A percentile compares a stretch with the other conserved stretches of the same genome.
These are phyloP conservation scores for Torrubiellomyces zombiae DNA, from an alignment of 2,329 filamentous ascomycete genomes.

Conservation along the genomic window DNA sequence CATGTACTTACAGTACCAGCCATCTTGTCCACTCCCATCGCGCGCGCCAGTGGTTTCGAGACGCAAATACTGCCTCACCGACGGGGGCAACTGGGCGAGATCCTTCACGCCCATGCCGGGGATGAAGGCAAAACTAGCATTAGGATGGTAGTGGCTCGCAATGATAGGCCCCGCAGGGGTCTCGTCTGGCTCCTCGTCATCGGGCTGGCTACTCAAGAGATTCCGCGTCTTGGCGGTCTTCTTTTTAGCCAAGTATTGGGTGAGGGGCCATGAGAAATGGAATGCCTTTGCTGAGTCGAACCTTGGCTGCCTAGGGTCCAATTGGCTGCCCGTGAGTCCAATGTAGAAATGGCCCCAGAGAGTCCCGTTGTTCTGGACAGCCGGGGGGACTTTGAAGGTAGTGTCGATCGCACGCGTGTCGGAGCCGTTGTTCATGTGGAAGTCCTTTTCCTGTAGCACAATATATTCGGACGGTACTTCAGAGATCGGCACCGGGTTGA, in stretches of 20 bases:
- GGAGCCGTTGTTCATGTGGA: constrained; percentile 61
- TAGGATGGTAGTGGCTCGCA: constrained; percentile 84
- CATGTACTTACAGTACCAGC: constrained; percentile 67
- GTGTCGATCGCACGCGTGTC: constrained; percentile 66
- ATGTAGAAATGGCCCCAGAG: constrained; percentile 92
- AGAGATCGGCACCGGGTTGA: constrained; percentile 50
- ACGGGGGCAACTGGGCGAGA: constrained; percentile 52
- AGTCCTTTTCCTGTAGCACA: constrained; percentile 65
- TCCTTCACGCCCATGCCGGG: constrained; percentile 59
- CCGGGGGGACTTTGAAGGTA: constrained; percentile 57
- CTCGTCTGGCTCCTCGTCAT: constrained; percentile 32
- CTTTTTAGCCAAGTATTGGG: constrained; percentile 82
- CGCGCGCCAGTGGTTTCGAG: constrained; percentile 68
- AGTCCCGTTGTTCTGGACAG: constrained; percentile 81
- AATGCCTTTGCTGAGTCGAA: constrained; percentile 67
- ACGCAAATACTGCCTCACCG: constrained; percentile 59
- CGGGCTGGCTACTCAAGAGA: constrained; percentile 43
- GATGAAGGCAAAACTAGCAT: constrained; percentile 77
- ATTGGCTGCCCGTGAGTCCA: constrained; percentile 53
- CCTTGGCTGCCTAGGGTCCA: constrained; percentile 56
- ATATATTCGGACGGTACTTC: constrained; percentile 49
- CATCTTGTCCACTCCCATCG: constrained; percentile 70
- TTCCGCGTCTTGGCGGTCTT: constrained; percentile 79
- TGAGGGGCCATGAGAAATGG: constrained; percentile 71
- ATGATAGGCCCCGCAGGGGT: constrained; percentile 51